Percentiles rank a stretch among this genome's conserved stretches.
Conservation (phyloP, 2,329 filamentous ascomycete species). For the Mycogone perniciosa region DNA sequence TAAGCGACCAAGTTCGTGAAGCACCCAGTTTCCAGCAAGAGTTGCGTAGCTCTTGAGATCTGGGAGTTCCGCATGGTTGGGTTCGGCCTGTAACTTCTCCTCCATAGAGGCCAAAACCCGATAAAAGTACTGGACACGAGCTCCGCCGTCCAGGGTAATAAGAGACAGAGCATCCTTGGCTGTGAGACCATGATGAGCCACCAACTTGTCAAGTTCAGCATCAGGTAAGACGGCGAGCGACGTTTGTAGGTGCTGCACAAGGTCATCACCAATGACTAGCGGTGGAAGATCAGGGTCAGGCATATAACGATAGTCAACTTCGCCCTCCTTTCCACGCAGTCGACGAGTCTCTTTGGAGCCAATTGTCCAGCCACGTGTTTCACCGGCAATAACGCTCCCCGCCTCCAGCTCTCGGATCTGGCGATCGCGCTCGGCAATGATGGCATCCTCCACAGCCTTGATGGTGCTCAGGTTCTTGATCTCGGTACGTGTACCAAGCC, state of each 20-base stretch:
- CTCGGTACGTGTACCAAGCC: slow-evolving; percentile 80
- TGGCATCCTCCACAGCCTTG: slow-evolving; percentile 90
- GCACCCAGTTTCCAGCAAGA: slow-evolving; percentile 58
- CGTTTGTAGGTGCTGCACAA: slow-evolving; percentile 57
- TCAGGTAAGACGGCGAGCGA: slow-evolving; percentile 70
- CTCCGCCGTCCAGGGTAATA: slow-evolving; percentile 69
- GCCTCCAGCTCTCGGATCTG: slow-evolving; percentile 75
- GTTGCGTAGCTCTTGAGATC: slow-evolving; percentile 35
- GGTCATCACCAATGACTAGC: slow-evolving; percentile 63
- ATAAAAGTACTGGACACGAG: slow-evolving; percentile 76
- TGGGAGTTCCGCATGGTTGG: slow-evolving; percentile 14
- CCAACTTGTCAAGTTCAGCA: slow-evolving; percentile 56
- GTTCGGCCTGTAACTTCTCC: slow-evolving; percentile 20
- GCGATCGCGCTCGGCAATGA: slow-evolving; percentile 81
- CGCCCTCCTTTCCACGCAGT: slow-evolving; percentile 87
- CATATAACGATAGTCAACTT: slow-evolving; percentile 98
- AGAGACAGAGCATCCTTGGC: slow-evolving; percentile 79
- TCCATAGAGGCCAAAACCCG: slow-evolving; percentile 50
- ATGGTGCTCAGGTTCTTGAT: slow-evolving; percentile 97
- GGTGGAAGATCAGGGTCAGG: slow-evolving; percentile 87
- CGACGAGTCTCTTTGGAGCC: slow-evolving; percentile 75
- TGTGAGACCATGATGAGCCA: slow-evolving; percentile 59
- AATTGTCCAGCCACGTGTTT: slow-evolving; percentile 89
- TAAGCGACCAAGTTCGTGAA: slow-evolving; percentile 68
- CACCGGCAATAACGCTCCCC: slow-evolving; percentile 69